Base-by-base conservation (phyloP, 306 rosid genomes). In the Cicer chorassanicum region DNA sequence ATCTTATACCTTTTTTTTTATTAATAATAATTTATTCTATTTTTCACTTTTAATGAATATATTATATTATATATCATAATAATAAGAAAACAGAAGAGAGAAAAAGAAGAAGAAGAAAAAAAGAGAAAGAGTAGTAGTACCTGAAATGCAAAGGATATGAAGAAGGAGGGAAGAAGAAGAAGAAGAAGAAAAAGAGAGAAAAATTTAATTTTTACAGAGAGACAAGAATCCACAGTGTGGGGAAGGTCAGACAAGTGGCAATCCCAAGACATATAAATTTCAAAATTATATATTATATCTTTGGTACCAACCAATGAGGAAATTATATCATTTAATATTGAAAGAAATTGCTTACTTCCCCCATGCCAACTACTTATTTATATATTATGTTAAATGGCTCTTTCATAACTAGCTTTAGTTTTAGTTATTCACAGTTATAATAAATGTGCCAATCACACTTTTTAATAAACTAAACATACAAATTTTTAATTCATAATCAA, bases 291-390 rank as follows among this genome's bases (percentile, higher is more conserved):
- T 87, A 87, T 91, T 91, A 84, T 87, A 87, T 91, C 84, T 88
- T 91, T 86, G 96, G 84, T 74, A 89, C 92, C 97, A 86, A 88
- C 96, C 88, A 89, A 86, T 81, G 65, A 65, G 53, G 63, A 78
- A 84, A 77, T 21, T 38, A 60, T 60, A 60, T 6, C 41, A 60
- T 60, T 73, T 73, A 45, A 6, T n/a, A 63, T 59, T 69, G 38
- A 78, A 40, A 49, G 21, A 61, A 73, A 54, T 59, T 60, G 80
- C 2, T 78, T 68, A 73, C 74, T 78, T 77, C 78, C 68, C 63
- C 65, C 73, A 87, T 78, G 75, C 86, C 92, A 85, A 84, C 93
- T 54, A 57, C 84, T 60, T 64, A 69, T 62, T 29, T 38, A 14
- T 50, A 38, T 65, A 34, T 54, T 53, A 24, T 24, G 34, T 24